Base-by-base conservation (phyloP, 805 yeast genomes). In the Metschnikowia similis region DNA sequence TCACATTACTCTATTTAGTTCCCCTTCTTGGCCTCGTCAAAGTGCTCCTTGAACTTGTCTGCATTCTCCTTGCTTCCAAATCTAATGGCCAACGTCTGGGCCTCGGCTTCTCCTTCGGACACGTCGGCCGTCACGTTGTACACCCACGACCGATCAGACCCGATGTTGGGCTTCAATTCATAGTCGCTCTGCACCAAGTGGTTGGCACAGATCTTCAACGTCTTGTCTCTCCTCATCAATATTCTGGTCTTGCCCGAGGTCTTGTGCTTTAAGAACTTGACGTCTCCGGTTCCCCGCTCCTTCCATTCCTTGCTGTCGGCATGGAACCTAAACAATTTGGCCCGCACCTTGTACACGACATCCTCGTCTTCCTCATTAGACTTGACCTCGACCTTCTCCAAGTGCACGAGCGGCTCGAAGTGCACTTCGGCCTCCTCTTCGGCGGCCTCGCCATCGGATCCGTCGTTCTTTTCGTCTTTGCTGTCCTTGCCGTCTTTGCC, bases 261-360 rank as follows among this genome's bases (percentile, higher is more conserved):
- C 71, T 89, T 90, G 77, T 92, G 97, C 76, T 92, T 79, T 68
- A 94, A 82, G 72, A 94, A 89, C 74, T 94, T 89, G 62, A 90
- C 96, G 66, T 94, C 99, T 65, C 99, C 99, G 34, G 97, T 89
- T 63, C 99, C 99, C 78, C 99, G 88, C 80, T 94, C 99, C 72
- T 94, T 94, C 99, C 99, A 94, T 74, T 94, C 98, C 65, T 85
- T 85, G 48, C 84, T 63, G 53, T 89, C 96, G 39, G 83, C 79
- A 63, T 84, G 84, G 77, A 87, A 92, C 73, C 89, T 87, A 79
- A 92, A 94, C 66, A 94, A 79, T 74, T 94, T 94, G 59, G 99
- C 97, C 67, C 99, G 82, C 60, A 88, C 89, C 74, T 94, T 94
- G 74, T 73, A 84, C 55, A 85, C 63, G 26, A 82, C 87, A 51